Evolutionary conservation across 495 filamentous ascomycete genomes (phyloP).

Genomic region (Trichoderma orchidacearum): DNA sequence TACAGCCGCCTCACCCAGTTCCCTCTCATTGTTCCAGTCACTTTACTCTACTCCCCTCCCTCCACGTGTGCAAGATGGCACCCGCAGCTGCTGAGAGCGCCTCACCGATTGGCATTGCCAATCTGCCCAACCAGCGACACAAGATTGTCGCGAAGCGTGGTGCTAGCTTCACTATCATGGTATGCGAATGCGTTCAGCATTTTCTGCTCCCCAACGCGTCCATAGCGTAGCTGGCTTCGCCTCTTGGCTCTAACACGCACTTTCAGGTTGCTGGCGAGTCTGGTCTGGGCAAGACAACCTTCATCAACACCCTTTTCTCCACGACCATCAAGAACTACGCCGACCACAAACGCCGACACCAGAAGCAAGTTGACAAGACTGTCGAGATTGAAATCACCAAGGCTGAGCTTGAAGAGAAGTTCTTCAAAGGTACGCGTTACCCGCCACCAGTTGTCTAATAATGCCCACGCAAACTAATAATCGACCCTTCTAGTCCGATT

Average conservation of each 20-base stretch:
- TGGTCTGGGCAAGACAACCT: conserved; percentile 96
- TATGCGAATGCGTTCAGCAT: conserved; percentile 21
- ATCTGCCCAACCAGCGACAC: conserved; percentile 95
- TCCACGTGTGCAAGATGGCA: conserved; percentile 44
- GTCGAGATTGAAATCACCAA: conserved; percentile 99
- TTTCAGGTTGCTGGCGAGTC: conserved; percentile 94
- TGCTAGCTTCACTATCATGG: conserved; percentile 98
- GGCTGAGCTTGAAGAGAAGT: conserved; percentile 98
- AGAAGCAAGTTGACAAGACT: conserved; percentile 98
- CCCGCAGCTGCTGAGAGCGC: conserved; percentile 67
- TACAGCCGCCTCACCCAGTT: conserved; percentile 1
- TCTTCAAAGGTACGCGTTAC: conserved; percentile 79
- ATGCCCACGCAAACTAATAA: too few relatives aligned
- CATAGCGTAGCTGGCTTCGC: not conserved
- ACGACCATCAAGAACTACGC: conserved; percentile 99
- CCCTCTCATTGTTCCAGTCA: conserved; percentile 4
- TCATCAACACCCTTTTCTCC: conserved; percentile 99
- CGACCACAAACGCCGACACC: conserved; percentile 95
- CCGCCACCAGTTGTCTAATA: not conserved
- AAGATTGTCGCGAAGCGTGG: conserved; percentile 99
- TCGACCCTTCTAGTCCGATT: conserved; percentile 57
- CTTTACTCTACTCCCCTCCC: conserved; percentile 3
- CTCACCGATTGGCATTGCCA: conserved; percentile 98
- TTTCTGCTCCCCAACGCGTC: not conserved
- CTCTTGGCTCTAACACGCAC: conserved; percentile 15